phyloP scores from a whole-genome alignment of 1,284 basidiomycete species.

The Thecaphora thlaspeos region DNA sequence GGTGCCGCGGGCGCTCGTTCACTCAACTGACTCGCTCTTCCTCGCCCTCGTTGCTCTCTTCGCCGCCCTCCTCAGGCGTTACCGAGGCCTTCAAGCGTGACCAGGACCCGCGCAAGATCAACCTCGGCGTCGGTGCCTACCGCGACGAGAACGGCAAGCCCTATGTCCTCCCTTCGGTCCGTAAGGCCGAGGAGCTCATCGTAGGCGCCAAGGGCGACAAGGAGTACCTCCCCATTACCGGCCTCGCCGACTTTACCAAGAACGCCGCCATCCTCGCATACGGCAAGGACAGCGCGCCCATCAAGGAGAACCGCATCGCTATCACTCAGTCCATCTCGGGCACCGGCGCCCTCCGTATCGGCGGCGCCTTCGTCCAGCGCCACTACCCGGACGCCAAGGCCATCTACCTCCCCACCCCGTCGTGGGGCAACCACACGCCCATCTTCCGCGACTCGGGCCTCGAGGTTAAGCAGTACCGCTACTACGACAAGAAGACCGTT shows the following conservation, averaged over 20 bases:
- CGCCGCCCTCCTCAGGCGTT: constrained; percentile 64
- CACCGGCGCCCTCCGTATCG: constrained; percentile 94
- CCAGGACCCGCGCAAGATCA: constrained; percentile 86
- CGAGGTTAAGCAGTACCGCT: constrained; percentile 83
- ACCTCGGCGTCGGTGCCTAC: constrained; percentile 80
- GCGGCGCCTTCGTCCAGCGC: constrained; percentile 80
- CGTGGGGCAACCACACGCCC: constrained; percentile 95
- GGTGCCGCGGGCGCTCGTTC: too few relatives aligned
- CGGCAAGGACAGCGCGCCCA: constrained; percentile 69
- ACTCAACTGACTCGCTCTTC: constrained; percentile 2
- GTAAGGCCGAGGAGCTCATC: constrained; percentile 84
- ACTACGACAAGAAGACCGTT: constrained; percentile 58
- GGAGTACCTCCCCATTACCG: constrained; percentile 96
- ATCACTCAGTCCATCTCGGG: constrained; percentile 96
- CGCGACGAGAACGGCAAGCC: constrained; percentile 93
- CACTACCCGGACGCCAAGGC: constrained; percentile 84
- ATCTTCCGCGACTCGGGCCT: constrained; percentile 78
- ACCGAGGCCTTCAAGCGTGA: constrained; percentile 89
- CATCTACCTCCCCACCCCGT: constrained; percentile 90
- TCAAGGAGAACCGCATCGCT: constrained; percentile 71
- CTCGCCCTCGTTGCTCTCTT: constrained; percentile 1
- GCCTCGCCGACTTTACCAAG: constrained; percentile 81
- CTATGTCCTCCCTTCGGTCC: constrained; percentile 85
- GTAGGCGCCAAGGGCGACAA: constrained; percentile 77
- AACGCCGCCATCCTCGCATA: constrained; percentile 90